A percentile compares a stretch with the other conserved stretches of the same genome.
Conservation (phyloP, 2,329 filamentous ascomycete genomes). For the Sporothrix inflata region DNA sequence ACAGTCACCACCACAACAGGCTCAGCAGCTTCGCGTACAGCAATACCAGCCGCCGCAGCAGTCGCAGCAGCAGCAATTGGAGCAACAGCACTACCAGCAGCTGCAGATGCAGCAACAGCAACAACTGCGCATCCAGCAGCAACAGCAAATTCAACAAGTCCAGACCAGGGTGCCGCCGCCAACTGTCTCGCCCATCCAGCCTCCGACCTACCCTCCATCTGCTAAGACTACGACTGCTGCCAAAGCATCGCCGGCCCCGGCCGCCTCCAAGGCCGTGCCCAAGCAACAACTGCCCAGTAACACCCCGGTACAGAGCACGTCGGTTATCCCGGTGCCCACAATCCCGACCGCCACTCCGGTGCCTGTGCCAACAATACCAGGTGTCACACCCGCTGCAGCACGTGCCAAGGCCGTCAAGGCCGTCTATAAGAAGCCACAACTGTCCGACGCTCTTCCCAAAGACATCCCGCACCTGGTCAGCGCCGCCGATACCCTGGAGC, state of each 20-base stretch:
- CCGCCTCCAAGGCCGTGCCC: not conserved
- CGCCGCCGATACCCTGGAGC: conserved; percentile 31
- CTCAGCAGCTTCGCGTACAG: conserved; percentile 6
- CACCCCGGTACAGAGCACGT: not conserved
- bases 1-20: conserved; percentile 29
- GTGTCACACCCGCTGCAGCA: not conserved
- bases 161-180: not conserved
- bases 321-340: not conserved
- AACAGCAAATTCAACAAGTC: conserved; percentile 6
- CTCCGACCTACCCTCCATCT: not conserved
- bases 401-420: conserved; percentile 26
- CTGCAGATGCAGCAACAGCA: conserved; percentile 11
- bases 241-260: too few species aligned
- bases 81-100: conserved; percentile 25
- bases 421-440: conserved; percentile 9
- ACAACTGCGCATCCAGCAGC: conserved; percentile 11
- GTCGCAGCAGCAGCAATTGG: conserved; percentile 13
- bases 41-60: conserved; percentile 11
- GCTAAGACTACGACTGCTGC: not conserved
- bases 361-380: conserved; percentile 2
- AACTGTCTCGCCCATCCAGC: not conserved
- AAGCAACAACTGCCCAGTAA: not conserved
- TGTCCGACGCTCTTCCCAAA: conserved; percentile 23
- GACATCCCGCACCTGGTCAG: conserved; percentile 29
- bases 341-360: not conserved